Conservation (phyloP, 83 land plant species). For the Thuja plicata region DNA sequence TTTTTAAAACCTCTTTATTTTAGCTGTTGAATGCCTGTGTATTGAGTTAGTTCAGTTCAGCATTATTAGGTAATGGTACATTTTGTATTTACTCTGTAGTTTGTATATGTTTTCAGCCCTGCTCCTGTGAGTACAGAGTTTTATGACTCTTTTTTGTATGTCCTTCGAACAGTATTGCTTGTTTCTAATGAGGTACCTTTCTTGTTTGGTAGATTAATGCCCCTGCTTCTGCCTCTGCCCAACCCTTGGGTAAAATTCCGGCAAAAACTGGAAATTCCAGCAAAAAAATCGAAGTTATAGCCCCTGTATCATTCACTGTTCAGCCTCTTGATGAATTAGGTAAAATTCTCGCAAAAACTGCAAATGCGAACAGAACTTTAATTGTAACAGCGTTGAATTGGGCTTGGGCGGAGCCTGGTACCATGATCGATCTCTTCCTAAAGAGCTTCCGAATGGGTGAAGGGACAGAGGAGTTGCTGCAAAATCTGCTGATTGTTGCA, state of each 20-base stretch:
- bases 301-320: neutral
- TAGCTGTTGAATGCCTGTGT: no score
- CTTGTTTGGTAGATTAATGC: no score
- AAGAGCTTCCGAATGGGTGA: conserved; percentile 56
- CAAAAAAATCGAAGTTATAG: no score
- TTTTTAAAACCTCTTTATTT: no score
- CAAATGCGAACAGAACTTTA: conserved; percentile 58
- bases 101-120: no score
- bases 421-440: conserved; percentile 73
- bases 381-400: conserved; percentile 60
- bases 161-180: no score
- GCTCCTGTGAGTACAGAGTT: no score
- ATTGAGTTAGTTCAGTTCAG: neutral
- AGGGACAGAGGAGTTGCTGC: conserved; percentile 33
- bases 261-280: no score
- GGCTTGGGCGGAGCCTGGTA: conserved; percentile 48
- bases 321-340: conserved; percentile 32
- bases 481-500: conserved; percentile 58
- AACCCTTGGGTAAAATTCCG: neutral
- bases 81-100: no score
- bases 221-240: neutral
- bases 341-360: conserved; percentile 27
- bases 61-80: neutral
- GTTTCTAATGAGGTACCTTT: no score
- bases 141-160: no score